Percentiles rank a stretch among this genome's conserved stretches.
phyloP scores from a whole-genome alignment of 345 rosid species.

The Hibiscus trionum region DNA sequence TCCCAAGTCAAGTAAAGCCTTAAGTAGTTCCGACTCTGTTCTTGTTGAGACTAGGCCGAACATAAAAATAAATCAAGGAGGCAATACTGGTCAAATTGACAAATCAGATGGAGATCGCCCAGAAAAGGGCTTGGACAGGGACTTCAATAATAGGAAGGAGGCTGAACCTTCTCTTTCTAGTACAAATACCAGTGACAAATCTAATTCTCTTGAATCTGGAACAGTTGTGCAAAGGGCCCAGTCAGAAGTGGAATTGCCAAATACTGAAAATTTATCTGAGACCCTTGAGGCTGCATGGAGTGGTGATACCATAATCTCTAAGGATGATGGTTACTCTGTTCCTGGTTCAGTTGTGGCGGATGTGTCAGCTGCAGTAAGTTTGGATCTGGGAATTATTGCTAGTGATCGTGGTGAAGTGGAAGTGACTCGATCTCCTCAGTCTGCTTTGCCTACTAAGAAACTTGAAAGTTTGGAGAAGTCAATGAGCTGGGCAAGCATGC shows the following conservation, averaged over 20 bases:
- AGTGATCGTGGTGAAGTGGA: conserved; percentile 28
- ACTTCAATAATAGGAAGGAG: conserved; percentile 25
- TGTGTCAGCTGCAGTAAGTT: conserved; percentile 20
- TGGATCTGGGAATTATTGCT: conserved; percentile 15
- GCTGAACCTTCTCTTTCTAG: conserved; percentile 25
- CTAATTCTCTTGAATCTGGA: conserved; percentile 34
- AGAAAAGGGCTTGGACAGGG: conserved; percentile 27
- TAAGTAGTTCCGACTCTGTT: conserved; percentile 34
- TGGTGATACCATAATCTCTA: conserved; percentile 35
- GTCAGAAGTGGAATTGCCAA: conserved; percentile 47
- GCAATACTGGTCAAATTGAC: conserved; percentile 13
- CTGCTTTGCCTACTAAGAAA: conserved; percentile 19
- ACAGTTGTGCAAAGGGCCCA: conserved; percentile 32
- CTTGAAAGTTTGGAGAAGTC: conserved; percentile 24
- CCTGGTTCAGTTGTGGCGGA: conserved; percentile 18
- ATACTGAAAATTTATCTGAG: conserved; percentile 43
- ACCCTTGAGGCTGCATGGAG: conserved; percentile 82
- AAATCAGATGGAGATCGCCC: conserved; percentile 21
- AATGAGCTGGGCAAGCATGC: conserved; percentile 19
- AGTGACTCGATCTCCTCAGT: conserved; percentile 14
- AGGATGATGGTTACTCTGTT: conserved; percentile 26
- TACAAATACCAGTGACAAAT: conserved; percentile 16
- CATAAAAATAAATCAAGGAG: conserved; percentile 23
- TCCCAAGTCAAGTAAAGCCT: conserved; percentile 30
- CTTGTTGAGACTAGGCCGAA: conserved; percentile 29